phyloP scores from a whole-genome alignment of 2,329 filamentous ascomycete genomes.

The Blastomyces silverae region DNA sequence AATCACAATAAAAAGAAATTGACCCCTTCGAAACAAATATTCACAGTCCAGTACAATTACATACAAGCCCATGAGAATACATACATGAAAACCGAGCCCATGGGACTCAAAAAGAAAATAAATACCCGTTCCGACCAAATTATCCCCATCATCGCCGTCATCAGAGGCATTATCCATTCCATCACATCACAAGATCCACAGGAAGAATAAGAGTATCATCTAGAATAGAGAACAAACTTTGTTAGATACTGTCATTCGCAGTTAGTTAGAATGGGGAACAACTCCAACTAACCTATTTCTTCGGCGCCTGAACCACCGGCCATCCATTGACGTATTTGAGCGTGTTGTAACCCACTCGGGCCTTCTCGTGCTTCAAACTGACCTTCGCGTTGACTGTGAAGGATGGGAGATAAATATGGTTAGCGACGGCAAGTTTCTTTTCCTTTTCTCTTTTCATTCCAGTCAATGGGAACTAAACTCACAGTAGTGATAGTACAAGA shows the following conservation, averaged over 20 bases:
- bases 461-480: conserved; percentile 16
- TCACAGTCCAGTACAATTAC: background rate
- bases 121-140: too few species aligned
- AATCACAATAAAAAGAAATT: background rate
- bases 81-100: background rate
- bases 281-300: background rate
- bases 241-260: background rate
- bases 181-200: background rate
- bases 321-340: conserved; percentile 36
- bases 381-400: background rate
- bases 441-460: background rate
- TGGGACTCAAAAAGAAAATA: too few species aligned
- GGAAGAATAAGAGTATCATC: background rate
- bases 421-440: background rate
- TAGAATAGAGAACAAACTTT: background rate
- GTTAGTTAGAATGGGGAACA: background rate
- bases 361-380: conserved; percentile 25
- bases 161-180: background rate
- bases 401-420: background rate
- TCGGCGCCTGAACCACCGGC: conserved; percentile 25
- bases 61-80: background rate
- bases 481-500: conserved; percentile 39
- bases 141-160: background rate
- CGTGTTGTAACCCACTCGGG: conserved; percentile 35
- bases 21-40: background rate